Evolutionary conservation across 768 basidiomycete genomes (phyloP).

Genomic region (Mycena vulgaris): DNA sequence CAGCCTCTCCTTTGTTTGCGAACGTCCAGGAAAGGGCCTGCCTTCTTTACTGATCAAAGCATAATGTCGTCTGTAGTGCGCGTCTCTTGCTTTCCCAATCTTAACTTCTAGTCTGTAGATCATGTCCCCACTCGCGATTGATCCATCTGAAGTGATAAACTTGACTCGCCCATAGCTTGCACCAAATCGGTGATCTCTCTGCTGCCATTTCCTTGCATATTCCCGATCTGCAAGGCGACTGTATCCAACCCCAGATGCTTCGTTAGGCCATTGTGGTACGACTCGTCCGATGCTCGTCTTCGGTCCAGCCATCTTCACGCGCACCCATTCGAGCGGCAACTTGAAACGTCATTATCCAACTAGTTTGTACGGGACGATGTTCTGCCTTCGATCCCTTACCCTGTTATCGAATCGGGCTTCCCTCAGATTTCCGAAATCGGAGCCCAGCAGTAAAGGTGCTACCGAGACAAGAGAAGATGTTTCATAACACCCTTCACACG

Average conservation of each 20-base stretch:
- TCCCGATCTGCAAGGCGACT: conserved; percentile 30
- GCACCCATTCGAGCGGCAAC: conserved; percentile 22
- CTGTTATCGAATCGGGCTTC: conserved; percentile 29
- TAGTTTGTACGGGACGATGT: conserved; percentile 20
- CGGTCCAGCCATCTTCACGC: conserved; percentile 24
- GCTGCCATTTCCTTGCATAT: conserved; percentile 20
- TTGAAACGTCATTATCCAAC: conserved; percentile 35
- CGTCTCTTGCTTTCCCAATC: conserved; percentile 11
- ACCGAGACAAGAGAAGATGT: conserved; percentile 20
- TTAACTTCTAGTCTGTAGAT: conserved; percentile 31
- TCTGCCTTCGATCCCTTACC: conserved; percentile 34
- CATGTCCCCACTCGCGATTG: conserved; percentile 17
- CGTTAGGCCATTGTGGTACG: conserved; percentile 22
- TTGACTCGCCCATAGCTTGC: conserved; percentile 33
- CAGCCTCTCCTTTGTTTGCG: neutral
- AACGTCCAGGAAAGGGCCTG: conserved; percentile 6
- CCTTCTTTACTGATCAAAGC: conserved; percentile 23
- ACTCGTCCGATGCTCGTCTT: conserved; percentile 12
- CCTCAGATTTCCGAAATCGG: conserved; percentile 34
- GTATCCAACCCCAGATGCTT: conserved; percentile 3
- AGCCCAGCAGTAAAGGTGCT: conserved; percentile 25
- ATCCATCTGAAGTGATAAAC: conserved; percentile 27
- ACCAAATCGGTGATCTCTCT: conserved; percentile 30
- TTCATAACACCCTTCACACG: conserved; percentile 12
- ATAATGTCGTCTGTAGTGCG: conserved; percentile 22